Conservation (phyloP, 768 basidiomycete genomes). For the Brasilioporus rufonigricans region DNA sequence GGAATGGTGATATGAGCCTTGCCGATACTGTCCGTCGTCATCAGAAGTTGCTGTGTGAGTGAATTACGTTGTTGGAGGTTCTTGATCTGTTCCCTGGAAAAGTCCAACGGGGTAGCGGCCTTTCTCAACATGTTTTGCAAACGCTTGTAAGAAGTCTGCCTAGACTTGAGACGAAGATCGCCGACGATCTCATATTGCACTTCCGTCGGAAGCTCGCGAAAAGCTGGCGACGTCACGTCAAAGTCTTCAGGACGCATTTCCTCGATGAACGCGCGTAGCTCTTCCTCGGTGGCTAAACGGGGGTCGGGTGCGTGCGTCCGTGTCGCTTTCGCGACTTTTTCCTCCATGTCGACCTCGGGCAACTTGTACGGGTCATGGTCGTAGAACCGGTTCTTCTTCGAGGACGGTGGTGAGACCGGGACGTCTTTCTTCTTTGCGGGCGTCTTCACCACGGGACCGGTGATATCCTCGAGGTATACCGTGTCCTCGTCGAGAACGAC, state of each 20-base stretch:
- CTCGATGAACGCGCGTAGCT: constrained; percentile 89
- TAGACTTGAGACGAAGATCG: constrained; percentile 89
- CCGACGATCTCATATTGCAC: constrained; percentile 98
- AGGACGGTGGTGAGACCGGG: constrained; percentile 43
- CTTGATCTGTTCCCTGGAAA: constrained; percentile 94
- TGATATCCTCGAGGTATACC: constrained; percentile 88
- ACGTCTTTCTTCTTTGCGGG: constrained; percentile 34
- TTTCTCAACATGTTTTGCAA: constrained; percentile 85
- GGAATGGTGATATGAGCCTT: constrained; percentile 89
- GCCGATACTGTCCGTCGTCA: constrained; percentile 90
- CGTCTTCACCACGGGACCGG: constrained; percentile 51
- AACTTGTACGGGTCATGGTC: constrained; percentile 93
- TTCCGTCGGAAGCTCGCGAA: constrained; percentile 90
- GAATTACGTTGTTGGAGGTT: constrained; percentile 85
- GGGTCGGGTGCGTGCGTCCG: constrained; percentile 72
- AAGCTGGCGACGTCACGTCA: constrained; percentile 85
- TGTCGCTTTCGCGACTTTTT: constrained; percentile 59
- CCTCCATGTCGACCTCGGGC: constrained; percentile 75
- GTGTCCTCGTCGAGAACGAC: constrained; percentile 65
- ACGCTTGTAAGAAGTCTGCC: constrained; percentile 90
- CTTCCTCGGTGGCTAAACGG: constrained; percentile 93
- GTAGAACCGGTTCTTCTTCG: constrained; percentile 57
- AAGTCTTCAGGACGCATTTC: constrained; percentile 96
- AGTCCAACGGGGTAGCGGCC: constrained; percentile 84
- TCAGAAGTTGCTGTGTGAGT: constrained; percentile 89